A percentile compares a stretch with the other conserved stretches of the same genome.
Evolutionary conservation across 202 grass and related monocot species (phyloP).

Genomic region (Bolboschoenoplectus hybrid): DNA sequence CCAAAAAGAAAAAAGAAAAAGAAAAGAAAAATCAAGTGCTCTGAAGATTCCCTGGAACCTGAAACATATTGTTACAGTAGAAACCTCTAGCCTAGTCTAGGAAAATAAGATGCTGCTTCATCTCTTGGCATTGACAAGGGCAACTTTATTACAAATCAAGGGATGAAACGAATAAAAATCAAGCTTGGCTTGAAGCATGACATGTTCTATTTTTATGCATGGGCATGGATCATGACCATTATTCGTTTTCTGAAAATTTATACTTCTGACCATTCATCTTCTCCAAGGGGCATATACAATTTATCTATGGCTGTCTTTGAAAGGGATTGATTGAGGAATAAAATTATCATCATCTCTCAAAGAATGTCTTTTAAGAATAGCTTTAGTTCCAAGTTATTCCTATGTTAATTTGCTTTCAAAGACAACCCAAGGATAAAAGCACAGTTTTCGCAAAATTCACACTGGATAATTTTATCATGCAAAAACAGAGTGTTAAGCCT

Average conservation of each 20-base stretch:
- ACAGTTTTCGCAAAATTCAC: neutral
- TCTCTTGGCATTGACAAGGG: constrained; percentile 2
- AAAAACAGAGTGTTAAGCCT: no score
- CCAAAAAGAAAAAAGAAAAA: neutral
- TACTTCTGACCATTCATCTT: neutral
- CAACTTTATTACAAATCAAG: neutral
- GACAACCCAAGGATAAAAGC: neutral
- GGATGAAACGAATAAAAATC: neutral
- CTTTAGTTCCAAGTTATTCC: neutral
- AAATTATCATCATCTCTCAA: neutral
- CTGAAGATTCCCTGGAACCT: constrained; percentile 15
- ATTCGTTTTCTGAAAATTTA: neutral
- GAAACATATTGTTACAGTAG: constrained; percentile 21
- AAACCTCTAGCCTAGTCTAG: constrained; percentile 29
- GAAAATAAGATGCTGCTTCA: constrained; percentile 35
- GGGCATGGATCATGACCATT: neutral
- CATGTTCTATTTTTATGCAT: constrained; percentile 27
- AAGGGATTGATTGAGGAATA: neutral
- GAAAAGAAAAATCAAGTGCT: neutral
- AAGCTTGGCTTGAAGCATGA: neutral
- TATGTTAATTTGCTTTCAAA: constrained; percentile 7
- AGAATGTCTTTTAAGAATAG: neutral
- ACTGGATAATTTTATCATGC: no score
- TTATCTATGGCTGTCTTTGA: neutral
- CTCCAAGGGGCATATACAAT: neutral